A percentile compares a stretch with the other conserved stretches of the same genome.
Evolutionary conservation across 495 filamentous ascomycete genomes (phyloP).

Genomic region (Lasiosphaeriaceae sp.): DNA sequence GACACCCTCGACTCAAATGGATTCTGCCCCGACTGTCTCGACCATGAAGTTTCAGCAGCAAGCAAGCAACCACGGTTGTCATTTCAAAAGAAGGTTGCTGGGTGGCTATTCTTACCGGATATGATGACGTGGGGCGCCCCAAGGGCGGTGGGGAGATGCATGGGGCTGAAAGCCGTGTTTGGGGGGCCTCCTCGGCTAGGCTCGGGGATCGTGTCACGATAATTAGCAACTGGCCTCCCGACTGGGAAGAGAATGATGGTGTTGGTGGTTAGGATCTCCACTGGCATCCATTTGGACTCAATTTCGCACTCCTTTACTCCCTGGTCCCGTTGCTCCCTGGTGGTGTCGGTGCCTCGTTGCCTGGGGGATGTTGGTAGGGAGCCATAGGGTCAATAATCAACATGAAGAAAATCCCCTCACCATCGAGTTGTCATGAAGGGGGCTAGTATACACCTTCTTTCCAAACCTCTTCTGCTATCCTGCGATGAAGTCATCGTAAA

Average conservation of each 20-base stretch:
- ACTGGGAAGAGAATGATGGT: slow-evolving; percentile 3
- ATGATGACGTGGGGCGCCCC: neutral
- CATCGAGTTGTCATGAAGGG: neutral
- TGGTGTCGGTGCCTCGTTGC: neutral
- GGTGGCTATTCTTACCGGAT: neutral
- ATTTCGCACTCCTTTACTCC: neutral
- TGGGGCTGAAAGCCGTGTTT: neutral
- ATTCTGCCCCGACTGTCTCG: neutral
- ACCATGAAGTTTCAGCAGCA: neutral
- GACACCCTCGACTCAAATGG: neutral
- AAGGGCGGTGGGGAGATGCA: neutral
- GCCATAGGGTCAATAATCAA: neutral
- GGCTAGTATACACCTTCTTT: neutral
- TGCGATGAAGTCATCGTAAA: neutral
- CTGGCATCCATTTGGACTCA: neutral
- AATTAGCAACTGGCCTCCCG: slow-evolving; percentile 1
- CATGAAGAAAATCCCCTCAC: neutral
- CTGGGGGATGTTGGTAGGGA: too few relatives aligned
- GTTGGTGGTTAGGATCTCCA: neutral
- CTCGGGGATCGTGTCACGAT: neutral
- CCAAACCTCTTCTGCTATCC: neutral
- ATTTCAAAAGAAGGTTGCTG: neutral
- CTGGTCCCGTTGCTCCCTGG: neutral
- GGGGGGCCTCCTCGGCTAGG: neutral
- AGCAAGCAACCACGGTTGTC: neutral